Evolutionary conservation across 768 basidiomycete species (phyloP).

Genomic region (Boletus tomentosulus): DNA sequence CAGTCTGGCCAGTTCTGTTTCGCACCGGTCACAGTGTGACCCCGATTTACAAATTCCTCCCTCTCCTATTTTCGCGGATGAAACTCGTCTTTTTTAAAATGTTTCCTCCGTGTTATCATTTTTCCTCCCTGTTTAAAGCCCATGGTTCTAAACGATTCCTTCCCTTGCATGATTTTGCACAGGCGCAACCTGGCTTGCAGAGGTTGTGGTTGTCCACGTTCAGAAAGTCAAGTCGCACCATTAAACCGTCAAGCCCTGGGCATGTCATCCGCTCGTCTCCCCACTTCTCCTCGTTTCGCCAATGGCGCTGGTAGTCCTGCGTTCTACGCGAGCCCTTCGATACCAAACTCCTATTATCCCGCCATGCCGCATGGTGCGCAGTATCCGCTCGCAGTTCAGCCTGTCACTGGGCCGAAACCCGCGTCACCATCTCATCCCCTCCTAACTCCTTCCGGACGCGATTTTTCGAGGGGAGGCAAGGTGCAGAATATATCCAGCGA

Average conservation of each 20-base stretch:
- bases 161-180: slow-evolving; percentile 47
- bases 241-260: slow-evolving; percentile 29
- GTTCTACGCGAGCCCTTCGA: slow-evolving; percentile 14
- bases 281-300: slow-evolving; percentile 26
- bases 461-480: slow-evolving; percentile 70
- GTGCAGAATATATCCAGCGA: slow-evolving; percentile 78
- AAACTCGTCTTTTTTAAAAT: neutral
- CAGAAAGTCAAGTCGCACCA: slow-evolving; percentile 31
- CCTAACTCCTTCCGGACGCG: slow-evolving; percentile 79
- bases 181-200: slow-evolving; percentile 78
- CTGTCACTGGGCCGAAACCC: slow-evolving; percentile 29
- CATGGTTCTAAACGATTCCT: slow-evolving; percentile 44
- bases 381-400: slow-evolving; percentile 26
- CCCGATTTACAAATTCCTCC: slow-evolving; percentile 22
- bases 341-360: slow-evolving; percentile 30
- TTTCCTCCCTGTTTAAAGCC: slow-evolving; percentile 11
- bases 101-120: slow-evolving; percentile 2
- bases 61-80: slow-evolving; percentile 26
- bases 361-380: slow-evolving; percentile 16
- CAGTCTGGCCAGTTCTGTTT: slow-evolving; percentile 7
- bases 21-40: slow-evolving; percentile 16
- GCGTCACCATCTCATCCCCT: slow-evolving; percentile 56
- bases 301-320: slow-evolving; percentile 13
- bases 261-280: slow-evolving; percentile 20
- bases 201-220: slow-evolving; percentile 66